Base-by-base conservation (phyloP, 345 rosid species). In the Dimocarpus longan region DNA sequence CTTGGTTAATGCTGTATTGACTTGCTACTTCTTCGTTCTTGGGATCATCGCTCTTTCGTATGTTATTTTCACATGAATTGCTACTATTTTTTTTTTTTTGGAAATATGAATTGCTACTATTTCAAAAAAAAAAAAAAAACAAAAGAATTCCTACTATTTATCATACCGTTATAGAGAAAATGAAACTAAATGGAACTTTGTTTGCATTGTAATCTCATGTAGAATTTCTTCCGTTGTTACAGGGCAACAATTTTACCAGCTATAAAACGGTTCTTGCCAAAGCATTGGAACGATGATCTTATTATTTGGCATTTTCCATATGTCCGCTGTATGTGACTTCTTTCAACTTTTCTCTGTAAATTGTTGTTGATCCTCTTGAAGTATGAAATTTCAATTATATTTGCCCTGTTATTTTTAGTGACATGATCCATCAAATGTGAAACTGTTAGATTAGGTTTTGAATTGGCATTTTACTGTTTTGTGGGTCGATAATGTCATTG, bases 21-120 rank as follows among this genome's bases (percentile, higher is more conserved):
- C 99, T 28, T 88, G 88, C 86, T 96, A 96, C 88, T 96, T 96
- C 90, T 93, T 96, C 60, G 92, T 93, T 60, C 98, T 94, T 65
- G 99, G 99, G 70, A 90, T 92, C 78, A 75, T 96, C 3, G 98
- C 99, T 46, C 99, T 96, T 82, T 94, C 98, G 97, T 94, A 91
- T 75, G 99, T 94, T 76, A 80, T 82, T 56, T 79, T 72, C 22
- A 0, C 73, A 64, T 70, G 68, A 59, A 39, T 78, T 84, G 16
- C n/a, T 70, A 57, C 24, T 54, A 6, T n/a, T n/a, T n/a, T n/a
- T n/a, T n/a, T n/a, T n/a, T n/a, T n/a, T n/a, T n/a, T n/a, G n/a
- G n/a, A n/a, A n/a, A n/a, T n/a, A n/a, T n/a, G n/a, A n/a, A n/a
- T n/a, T n/a, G n/a, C n/a, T n/a, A n/a, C n/a, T n/a, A n/a, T n/a